Conservation (phyloP, 805 yeast species). For the Teunomyces gatunensis region DNA sequence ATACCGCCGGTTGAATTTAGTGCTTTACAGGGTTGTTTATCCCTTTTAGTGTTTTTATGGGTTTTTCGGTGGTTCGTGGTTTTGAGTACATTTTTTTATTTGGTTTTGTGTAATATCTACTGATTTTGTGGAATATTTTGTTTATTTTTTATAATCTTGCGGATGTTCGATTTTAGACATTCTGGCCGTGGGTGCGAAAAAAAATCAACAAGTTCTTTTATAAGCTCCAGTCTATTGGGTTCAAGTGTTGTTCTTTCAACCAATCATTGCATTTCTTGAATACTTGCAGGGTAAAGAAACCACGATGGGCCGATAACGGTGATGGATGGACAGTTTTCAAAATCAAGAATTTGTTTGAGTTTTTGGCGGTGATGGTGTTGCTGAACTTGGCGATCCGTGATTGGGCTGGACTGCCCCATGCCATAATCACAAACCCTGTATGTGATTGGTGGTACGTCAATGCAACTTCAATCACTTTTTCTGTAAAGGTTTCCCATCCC, state of each 20-base stretch:
- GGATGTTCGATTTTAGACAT: neutral
- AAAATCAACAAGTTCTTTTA: too few species aligned
- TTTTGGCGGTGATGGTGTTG: constrained; percentile 19
- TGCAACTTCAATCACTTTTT: constrained; percentile 56
- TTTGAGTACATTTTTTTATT: neutral
- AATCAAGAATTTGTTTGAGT: constrained; percentile 39
- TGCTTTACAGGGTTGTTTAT: neutral
- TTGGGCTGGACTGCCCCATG: constrained; percentile 80
- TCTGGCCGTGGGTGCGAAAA: neutral
- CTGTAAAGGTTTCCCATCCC: constrained; percentile 95
- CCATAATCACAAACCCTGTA: constrained; percentile 65
- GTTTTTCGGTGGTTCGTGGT: constrained; percentile 3
- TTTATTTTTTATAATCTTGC: neutral
- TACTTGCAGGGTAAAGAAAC: constrained; percentile 73
- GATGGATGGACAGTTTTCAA: constrained; percentile 88
- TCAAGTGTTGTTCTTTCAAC: constrained; percentile 46
- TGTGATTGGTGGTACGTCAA: constrained; percentile 45
- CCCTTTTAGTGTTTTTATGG: neutral
- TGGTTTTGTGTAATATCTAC: neutral
- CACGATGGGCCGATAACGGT: constrained; percentile 87
- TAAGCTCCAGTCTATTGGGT: constrained; percentile 66
- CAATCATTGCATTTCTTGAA: constrained; percentile 77
- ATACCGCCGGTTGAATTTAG: neutral
- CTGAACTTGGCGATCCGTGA: constrained; percentile 48
- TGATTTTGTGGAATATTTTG: neutral